phyloP scores from a whole-genome alignment of 2,329 filamentous ascomycete genomes.

The Colletotrichum falcatum region DNA sequence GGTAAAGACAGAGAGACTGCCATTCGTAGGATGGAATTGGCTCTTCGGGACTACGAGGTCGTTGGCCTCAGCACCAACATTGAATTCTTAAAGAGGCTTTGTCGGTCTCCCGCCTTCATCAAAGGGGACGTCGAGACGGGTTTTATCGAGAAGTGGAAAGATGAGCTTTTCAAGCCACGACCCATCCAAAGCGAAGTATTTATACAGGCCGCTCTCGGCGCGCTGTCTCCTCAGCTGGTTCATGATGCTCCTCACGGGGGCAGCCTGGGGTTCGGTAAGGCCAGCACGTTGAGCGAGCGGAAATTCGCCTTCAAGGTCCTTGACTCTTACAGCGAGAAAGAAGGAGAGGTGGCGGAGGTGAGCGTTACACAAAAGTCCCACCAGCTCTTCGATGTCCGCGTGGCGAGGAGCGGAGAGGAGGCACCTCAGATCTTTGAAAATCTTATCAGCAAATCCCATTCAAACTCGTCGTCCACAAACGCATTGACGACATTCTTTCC shows the following conservation, averaged over 20 bases:
- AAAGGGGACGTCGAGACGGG: conserved; percentile 93
- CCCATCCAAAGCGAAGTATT: conserved; percentile 78
- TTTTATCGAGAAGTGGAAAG: conserved; percentile 90
- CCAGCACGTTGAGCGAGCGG: conserved; percentile 56
- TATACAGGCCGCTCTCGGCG: conserved; percentile 83
- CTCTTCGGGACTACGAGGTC: conserved; percentile 90
- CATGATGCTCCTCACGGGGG: conserved; percentile 57
- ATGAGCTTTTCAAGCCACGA: conserved; percentile 78
- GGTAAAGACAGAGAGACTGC: conserved; percentile 83
- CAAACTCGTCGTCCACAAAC: conserved; percentile 46
- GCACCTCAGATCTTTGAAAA: conserved; percentile 56
- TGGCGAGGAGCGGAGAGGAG: conserved; percentile 57
- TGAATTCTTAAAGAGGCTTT: conserved; percentile 93
- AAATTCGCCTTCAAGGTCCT: conserved; percentile 65
- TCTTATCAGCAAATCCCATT: conserved; percentile 56
- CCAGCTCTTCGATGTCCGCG: conserved; percentile 59
- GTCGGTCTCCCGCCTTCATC: conserved; percentile 84
- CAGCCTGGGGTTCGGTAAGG: conserved; percentile 66
- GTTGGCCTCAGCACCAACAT: conserved; percentile 95
- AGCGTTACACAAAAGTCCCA: conserved; percentile 61
- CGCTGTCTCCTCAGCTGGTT: conserved; percentile 31
- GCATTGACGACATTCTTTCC: conserved; percentile 82
- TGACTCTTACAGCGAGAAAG: conserved; percentile 73
- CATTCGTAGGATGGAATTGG: conserved; percentile 83
- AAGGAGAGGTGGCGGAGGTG: conserved; percentile 71